Evolutionary conservation across 192 early-diverging fungal species (phyloP), one percentile per base, ranked within the genome.

Genomic region (Spizellomyces sp.): DNA sequence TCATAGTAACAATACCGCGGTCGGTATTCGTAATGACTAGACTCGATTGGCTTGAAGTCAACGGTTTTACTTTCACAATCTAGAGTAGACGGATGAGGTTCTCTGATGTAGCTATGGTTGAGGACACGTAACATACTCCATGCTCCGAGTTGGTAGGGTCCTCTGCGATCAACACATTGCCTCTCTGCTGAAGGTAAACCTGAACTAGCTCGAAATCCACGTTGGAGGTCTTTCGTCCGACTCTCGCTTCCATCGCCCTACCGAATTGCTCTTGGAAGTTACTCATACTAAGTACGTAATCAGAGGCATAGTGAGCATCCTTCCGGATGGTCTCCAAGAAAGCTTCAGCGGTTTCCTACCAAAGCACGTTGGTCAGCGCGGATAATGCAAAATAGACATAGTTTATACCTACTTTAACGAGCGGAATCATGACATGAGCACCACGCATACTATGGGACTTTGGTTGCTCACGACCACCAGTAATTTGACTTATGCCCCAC

Each of bases 1-100:
- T 84, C 6, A 91, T 75, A 42, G 71, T 77, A 19, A 89, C 67
- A 22, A 91, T 82, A 4, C 87, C 88, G 43, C 81, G 75, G 65
- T 91, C 90, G 4, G 78, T 75, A 15, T 73, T 66, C 8, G 87
- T 83, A 41, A 91, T 81, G 5, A n/a, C 46, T 0, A 71, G 12
- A 5, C 48, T 44, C 42, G 15, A 9, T n/a, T 19, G 14, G 17
- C 15, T 58, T 55, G 14, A 65, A 14, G 21, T 63, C n/a, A 58
- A 10, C 14, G 59, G 45, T 19, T 46, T 52, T 21, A 75, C 19
- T 65, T 75, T 75, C 5, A 70, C 74, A 22, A 75, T 58, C 74
- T 75, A 45, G 9, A 58, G 43, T 2, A 48, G 6, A 42, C 48
- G 4, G 21, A 64, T 36, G 27, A 36, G 27, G 27, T 36, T 36